Base-by-base conservation (phyloP, 1,139 yeast genomes). In the Nakaseomyces sp. region DNA sequence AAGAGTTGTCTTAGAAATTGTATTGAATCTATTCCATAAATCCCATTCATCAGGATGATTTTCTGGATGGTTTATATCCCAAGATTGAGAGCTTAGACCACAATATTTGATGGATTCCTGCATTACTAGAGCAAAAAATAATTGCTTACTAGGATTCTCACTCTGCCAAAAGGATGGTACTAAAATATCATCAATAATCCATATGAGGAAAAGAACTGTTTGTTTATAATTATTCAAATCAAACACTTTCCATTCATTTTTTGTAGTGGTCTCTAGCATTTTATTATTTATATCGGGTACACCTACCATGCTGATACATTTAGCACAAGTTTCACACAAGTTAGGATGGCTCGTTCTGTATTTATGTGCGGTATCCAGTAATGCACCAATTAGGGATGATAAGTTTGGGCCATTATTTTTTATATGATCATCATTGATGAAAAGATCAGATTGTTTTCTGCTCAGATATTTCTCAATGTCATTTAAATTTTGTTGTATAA, bases 91-190 rank as follows among this genome's bases (percentile, higher is more conserved):
- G 42, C 70, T 74, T 28, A 85, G 64, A 1, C 76, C 78, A 59
- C 91, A 73, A 10, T 80, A 74, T 48, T 78, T 77, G 43, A 91
- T 64, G 41, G 83, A 80, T 51, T 86, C 93, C 59, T 93, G 99
- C 75, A 93, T 86, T 0, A 93, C 86, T 63, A 76, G 84, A 0
- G 96, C 96, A 29, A 89, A 72, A 57, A 82, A 85, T 49, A 85
- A 71, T 60, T 93, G 98, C 43, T 80, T 78, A 20, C 78, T 76
- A 0, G 98, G 96, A 57, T 88, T 88, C 40, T 82, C 84, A 1
- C 96, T 82, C 1, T 96, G 88, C 77, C 94, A 81, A 60, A 88
- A 89, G 2, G 87, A 77, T 37, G 84, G 85, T 8, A 89, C 81
- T 15, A 93, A 69, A 50, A 78, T 72, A 43, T 74, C 74, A 50